Conservation (phyloP, 2,329 filamentous ascomycete species). For the Penicillium vulpinum region DNA sequence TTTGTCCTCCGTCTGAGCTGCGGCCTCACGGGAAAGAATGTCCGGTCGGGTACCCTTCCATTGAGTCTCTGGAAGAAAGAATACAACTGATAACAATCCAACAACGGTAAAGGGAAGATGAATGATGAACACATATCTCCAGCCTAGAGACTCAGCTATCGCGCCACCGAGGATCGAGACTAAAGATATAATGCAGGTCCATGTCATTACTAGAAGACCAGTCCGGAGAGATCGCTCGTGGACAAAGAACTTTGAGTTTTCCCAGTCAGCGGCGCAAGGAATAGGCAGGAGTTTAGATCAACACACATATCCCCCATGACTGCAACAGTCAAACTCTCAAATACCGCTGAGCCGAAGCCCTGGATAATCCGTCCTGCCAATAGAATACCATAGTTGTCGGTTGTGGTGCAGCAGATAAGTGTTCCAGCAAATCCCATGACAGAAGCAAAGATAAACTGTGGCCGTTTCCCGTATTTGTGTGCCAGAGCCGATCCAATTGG, state of each 20-base stretch:
- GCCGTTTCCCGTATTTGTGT: neutral
- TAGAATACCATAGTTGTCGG: neutral
- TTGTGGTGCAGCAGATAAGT: neutral
- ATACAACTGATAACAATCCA: neutral
- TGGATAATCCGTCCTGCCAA: neutral
- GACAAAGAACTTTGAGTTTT: neutral
- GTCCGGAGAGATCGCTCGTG: neutral
- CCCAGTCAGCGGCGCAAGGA: neutral
- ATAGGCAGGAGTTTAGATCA: neutral
- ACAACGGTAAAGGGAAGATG: neutral
- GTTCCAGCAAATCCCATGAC: neutral
- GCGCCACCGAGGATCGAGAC: neutral
- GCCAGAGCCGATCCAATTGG: neutral
- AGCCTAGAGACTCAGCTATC: neutral
- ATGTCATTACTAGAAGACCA: neutral
- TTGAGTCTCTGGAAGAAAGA: neutral
- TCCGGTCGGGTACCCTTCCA: neutral
- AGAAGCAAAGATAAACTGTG: constrained; percentile 1
- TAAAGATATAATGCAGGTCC: neutral
- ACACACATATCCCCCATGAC: neutral
- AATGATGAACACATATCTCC: constrained; percentile 4
- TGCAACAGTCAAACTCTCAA: neutral
- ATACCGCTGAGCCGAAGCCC: neutral
- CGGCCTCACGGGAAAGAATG: neutral
- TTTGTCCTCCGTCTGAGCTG: neutral